phyloP scores from a whole-genome alignment of 192 early-diverging fungal species.

The Linnemannia hyalina region DNA sequence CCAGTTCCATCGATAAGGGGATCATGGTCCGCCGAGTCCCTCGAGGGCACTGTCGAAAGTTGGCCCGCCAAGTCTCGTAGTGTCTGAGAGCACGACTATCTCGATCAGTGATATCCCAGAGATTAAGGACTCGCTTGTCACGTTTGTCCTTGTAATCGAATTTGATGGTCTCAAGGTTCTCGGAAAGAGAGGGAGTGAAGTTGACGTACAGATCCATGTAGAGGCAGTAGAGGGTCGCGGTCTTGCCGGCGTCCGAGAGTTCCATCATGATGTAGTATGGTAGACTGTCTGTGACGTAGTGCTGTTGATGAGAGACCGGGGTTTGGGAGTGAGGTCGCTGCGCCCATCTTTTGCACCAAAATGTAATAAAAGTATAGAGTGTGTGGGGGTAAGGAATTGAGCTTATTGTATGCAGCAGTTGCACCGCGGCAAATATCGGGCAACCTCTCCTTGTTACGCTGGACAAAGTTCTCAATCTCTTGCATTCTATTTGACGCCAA shows the following conservation, averaged over 20 bases:
- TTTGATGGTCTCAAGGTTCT: not conserved
- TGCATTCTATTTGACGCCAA: too few relatives aligned
- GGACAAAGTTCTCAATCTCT: too few relatives aligned
- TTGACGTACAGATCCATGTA: not conserved
- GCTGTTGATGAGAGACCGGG: not conserved
- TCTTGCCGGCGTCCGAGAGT: not conserved
- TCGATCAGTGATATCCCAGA: not conserved
- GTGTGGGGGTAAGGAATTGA: too few relatives aligned
- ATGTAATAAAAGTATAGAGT: too few relatives aligned
- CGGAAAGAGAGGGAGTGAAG: not conserved
- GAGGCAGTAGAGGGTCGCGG: not conserved
- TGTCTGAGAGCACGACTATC: not conserved
- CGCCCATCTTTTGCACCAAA: not conserved
- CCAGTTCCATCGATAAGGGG: not conserved
- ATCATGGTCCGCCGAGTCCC: not conserved
- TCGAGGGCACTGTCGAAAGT: not conserved
- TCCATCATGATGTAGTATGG: not conserved
- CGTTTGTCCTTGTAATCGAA: not conserved
- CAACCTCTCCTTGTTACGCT: too few relatives aligned
- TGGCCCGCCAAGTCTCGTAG: not conserved
- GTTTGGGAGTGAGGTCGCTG: not conserved
- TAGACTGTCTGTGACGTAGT: not conserved
- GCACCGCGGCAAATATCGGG: too few relatives aligned
- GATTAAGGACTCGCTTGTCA: not conserved
- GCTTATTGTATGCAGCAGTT: too few relatives aligned